Conservation (phyloP, 2,329 filamentous ascomycete genomes). For the Rutstroemia sp. region DNA sequence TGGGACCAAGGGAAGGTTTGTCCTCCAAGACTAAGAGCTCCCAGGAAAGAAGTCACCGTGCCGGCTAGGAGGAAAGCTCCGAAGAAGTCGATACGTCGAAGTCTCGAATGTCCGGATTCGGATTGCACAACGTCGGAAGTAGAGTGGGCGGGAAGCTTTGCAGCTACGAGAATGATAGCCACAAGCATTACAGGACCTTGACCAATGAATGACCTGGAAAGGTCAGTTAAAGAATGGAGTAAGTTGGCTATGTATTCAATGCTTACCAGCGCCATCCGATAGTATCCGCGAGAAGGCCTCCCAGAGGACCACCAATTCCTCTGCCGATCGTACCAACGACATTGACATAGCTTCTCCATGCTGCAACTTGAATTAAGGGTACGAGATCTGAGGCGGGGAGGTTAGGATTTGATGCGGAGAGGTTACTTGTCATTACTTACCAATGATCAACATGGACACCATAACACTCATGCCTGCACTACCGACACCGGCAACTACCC, state of each 20-base stretch:
- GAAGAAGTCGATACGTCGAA: constrained; percentile 64
- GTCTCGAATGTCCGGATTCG: constrained; percentile 56
- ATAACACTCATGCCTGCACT: constrained; percentile 56
- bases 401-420: too few relatives aligned
- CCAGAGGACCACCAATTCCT: constrained; percentile 61
- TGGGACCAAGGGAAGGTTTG: constrained; percentile 34
- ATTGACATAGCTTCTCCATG: constrained; percentile 69
- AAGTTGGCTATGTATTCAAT: neutral
- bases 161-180: constrained; percentile 55
- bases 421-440: neutral
- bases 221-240: neutral
- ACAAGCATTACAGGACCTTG: constrained; percentile 63
- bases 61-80: constrained; percentile 48
- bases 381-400: neutral
- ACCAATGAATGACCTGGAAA: constrained; percentile 55
- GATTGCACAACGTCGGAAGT: constrained; percentile 42
- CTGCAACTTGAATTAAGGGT: constrained; percentile 36
- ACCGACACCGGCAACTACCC: constrained; percentile 48
- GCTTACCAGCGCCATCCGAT: constrained; percentile 67
- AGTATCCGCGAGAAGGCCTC: constrained; percentile 62
- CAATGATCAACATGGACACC: constrained; percentile 6
- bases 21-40: constrained; percentile 43
- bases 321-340: constrained; percentile 64
- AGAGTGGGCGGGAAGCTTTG: constrained; percentile 38
- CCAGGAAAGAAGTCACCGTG: constrained; percentile 29